Evolutionary conservation across 2,329 filamentous ascomycete genomes (phyloP), one percentile per base, ranked within the genome.

Genomic region (Fusarium continuum): DNA sequence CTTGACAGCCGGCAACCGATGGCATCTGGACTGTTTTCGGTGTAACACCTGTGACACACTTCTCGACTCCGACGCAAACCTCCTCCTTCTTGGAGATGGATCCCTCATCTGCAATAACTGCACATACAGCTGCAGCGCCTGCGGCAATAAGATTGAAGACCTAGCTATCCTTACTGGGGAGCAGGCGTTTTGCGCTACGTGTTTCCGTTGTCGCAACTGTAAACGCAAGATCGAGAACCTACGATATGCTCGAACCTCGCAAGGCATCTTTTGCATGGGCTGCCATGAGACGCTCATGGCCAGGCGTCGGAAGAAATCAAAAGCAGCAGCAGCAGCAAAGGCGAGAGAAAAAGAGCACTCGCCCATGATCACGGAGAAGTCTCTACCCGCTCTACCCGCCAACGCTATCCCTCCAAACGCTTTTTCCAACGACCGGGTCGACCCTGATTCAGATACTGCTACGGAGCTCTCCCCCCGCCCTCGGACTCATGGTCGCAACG

Each of bases 61-160:
- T 55, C 92, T 99, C 79, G 95, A 99, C 80, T 98, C 95, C 61
- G 94, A 99, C 75, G 95, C 95, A 71, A 98, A 98, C 78, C 89
- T 99, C 44, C 88, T 99, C 46, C 90, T 99, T 22, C 91, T 99
- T 64, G 95, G 95, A 75, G 95, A 99, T 80, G 95, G 95, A 67
- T 98, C 94, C 16, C 87, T 99, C 67, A 98, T 99, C 70, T 99
- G 95, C 84, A 98, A 97, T 81, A 97, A 97, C 78, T 99, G 95
- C 81, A 98, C 95, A 49, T 99, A 99, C 78, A 97, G 93, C 83
- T 99, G 95, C 82, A 97, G 89, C 77, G 93, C 93, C 49, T 99
- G 95, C 78, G 88, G 89, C 56, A 94, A 96, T 82, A 99, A 99
- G 82, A 99, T 99, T 68, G 95, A 99, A 76, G 95, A 99, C 75